Evolutionary conservation across 1,139 yeast genomes (phyloP).

Genomic region (Ogataea hybrid): DNA sequence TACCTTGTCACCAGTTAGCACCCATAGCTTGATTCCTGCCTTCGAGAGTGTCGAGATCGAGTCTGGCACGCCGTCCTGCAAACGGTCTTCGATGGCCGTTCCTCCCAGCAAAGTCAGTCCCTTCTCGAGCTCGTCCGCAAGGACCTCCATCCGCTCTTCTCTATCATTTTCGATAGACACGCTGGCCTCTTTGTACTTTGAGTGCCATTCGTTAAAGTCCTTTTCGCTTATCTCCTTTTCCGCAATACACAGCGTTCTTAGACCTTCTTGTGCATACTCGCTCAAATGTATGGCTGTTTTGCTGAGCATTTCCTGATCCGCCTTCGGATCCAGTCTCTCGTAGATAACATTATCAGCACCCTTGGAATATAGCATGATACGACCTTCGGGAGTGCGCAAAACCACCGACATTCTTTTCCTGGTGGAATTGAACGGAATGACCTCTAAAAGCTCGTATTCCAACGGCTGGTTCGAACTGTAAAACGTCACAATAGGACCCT

Average conservation of each 20-base stretch:
- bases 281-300: constrained; percentile 54
- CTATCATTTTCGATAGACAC: constrained; percentile 49
- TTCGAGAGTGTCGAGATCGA: constrained; percentile 78
- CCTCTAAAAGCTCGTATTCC: constrained; percentile 48
- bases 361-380: constrained; percentile 39
- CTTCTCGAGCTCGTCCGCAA: constrained; percentile 41
- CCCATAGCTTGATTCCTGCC: constrained; percentile 98
- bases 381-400: constrained; percentile 42
- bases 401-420: constrained; percentile 62
- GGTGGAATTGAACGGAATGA: constrained; percentile 54
- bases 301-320: constrained; percentile 34
- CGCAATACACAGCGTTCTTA: constrained; percentile 56
- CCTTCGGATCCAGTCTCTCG: constrained; percentile 30
- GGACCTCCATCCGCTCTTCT: constrained; percentile 39
- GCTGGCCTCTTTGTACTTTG: constrained; percentile 42
- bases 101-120: constrained; percentile 69
- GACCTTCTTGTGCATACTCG: constrained; percentile 58
- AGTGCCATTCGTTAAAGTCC: constrained; percentile 42
- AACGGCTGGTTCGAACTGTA: constrained; percentile 39
- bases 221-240: constrained; percentile 29
- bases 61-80: constrained; percentile 96
- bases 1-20: constrained; percentile 93
- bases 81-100: constrained; percentile 94
- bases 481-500: constrained; percentile 42
- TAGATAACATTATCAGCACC: constrained; percentile 59